Evolutionary conservation across 176 grass and related monocot genomes (phyloP), one percentile per base, ranked within the genome.

Genomic region (Bolboschoenus planiculmis): DNA sequence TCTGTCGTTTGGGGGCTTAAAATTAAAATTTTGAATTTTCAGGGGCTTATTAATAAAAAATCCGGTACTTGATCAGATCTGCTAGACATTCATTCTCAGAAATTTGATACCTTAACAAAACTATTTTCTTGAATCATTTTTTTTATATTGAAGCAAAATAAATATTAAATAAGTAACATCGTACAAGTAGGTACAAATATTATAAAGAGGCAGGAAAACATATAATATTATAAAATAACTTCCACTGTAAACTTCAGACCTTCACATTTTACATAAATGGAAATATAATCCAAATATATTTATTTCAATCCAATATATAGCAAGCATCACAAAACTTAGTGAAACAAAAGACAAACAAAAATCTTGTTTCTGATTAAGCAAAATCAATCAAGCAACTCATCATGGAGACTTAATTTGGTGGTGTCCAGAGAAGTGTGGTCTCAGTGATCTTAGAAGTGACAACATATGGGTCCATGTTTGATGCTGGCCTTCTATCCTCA

Each of bases 401-500:
- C 43, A 18, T 16, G 26, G 42, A 75, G 6, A 0, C 18, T 53
- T 53, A 53, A 16, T 51, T 51, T 76, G 50, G 50, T 85, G 18
- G 16, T 72, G 56, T 77, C 56, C 16, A 80, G 74, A 85, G 74
- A 50, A 85, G 47, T 20, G 84, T 85, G 60, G 84, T 85, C 74
- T 85, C 43, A 36, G 84, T 72, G 16, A 85, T 85, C 84, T 80
- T 85, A 50, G 74, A 66, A 85, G 84, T 79, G 4, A 85, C 84
- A 47, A 85, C 43, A 39, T 85, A 85, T 16, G 84, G 84, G 23
- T 85, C 84, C 84, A 85, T 85, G 58, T 85, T 85, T 1, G 84
- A 85, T 65, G 84, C 84, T 4, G 84, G 84, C 84, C 84, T 85
- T 23, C 84, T 61, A 30, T 85, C 84, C 35, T 85, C 84, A 26